Evolutionary conservation across 805 yeast genomes (phyloP).

Genomic region (Saccharomycopsis sp.): DNA sequence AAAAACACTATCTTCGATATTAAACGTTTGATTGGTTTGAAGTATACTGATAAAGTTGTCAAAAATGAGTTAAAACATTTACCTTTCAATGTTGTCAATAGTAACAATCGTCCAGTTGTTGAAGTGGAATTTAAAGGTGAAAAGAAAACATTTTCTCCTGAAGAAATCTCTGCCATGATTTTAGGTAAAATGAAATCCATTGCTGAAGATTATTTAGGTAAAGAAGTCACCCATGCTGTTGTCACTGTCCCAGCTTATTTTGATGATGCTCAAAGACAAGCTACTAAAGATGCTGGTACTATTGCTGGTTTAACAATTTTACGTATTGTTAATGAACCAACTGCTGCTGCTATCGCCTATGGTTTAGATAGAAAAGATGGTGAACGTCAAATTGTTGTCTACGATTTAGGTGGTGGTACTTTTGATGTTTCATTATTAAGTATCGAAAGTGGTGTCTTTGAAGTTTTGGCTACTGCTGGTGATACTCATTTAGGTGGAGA

Average conservation of each 20-base stretch:
- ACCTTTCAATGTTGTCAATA: constrained; percentile 63
- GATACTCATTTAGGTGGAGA: constrained; percentile 98
- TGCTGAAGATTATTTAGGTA: constrained; percentile 85
- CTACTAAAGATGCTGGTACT: constrained; percentile 88
- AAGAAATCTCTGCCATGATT: constrained; percentile 88
- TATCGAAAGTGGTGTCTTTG: constrained; percentile 86
- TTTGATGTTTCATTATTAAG: constrained; percentile 84
- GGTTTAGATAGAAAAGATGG: constrained; percentile 76
- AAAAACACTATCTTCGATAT: constrained; percentile 81
- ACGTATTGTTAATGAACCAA: constrained; percentile 88
- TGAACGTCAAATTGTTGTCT: constrained; percentile 84
- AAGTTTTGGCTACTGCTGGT: constrained; percentile 91
- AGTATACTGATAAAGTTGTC: constrained; percentile 66
- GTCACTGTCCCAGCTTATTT: constrained; percentile 91
- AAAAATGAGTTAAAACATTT: constrained; percentile 75
- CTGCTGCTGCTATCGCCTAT: constrained; percentile 97
- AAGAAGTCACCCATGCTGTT: constrained; percentile 77
- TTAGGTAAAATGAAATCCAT: constrained; percentile 85
- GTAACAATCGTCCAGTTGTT: constrained; percentile 75
- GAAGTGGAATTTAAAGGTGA: constrained; percentile 68
- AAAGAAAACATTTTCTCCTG: constrained; percentile 73
- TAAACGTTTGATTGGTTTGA: constrained; percentile 83
- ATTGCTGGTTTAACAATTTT: constrained; percentile 84
- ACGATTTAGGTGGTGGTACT: constrained; percentile 97
- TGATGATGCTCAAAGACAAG: constrained; percentile 91